Evolutionary conservation across 2,329 filamentous ascomycete genomes (phyloP).

Genomic region (Penicillium griseofulvum): DNA sequence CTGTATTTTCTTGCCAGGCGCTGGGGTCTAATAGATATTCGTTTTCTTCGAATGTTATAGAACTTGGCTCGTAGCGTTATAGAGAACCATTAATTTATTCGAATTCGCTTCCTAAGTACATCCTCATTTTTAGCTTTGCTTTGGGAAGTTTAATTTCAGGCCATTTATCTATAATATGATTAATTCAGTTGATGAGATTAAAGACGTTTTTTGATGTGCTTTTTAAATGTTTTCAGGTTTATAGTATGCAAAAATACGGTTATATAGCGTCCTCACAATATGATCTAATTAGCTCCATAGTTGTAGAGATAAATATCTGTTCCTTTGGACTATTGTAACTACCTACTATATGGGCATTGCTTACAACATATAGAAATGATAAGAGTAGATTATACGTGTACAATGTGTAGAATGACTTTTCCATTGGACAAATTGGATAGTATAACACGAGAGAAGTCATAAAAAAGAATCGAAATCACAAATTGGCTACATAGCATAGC

Average conservation of each 20-base stretch:
- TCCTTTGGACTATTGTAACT: not conserved
- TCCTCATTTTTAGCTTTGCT: not conserved
- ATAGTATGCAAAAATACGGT: too few relatives aligned
- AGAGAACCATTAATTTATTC: not conserved
- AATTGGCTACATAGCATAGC: not conserved
- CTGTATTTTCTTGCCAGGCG: constrained; percentile 1
- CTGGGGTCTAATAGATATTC: not conserved
- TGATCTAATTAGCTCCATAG: too few relatives aligned
- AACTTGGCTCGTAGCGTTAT: not conserved
- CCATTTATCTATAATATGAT: not conserved
- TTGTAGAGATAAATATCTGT: too few relatives aligned
- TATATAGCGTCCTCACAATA: too few relatives aligned
- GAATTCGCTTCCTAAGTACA: not conserved
- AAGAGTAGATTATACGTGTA: not conserved
- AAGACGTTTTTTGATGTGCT: too few relatives aligned
- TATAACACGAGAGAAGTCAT: not conserved
- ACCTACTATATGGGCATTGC: not conserved
- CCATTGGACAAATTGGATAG: not conserved
- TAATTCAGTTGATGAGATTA: too few relatives aligned
- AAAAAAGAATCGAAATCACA: not conserved
- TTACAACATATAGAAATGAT: not conserved
- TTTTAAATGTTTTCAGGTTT: too few relatives aligned
- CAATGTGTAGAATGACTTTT: not conserved
- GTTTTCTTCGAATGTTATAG: not conserved
- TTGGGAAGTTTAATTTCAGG: not conserved